Conservation (phyloP, 2,329 filamentous ascomycete genomes). For the Colletotrichum acutatum region DNA sequence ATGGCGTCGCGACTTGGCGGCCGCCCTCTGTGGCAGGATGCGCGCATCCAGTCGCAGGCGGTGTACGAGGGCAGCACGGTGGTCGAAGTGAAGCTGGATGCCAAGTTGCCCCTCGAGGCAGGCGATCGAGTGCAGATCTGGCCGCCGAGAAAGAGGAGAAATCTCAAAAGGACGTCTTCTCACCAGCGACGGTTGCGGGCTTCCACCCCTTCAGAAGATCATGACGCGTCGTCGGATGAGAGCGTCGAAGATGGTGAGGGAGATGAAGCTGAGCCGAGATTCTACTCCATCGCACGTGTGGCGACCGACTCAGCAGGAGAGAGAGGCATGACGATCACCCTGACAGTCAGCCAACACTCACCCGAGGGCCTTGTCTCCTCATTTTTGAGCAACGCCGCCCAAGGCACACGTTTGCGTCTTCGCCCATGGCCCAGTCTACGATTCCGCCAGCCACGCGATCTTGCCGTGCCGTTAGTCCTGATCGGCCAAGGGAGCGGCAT, state of each 20-base stretch:
- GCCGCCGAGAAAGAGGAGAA: conserved; percentile 23
- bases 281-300: conserved; percentile 31
- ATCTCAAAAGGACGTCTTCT: neutral
- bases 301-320: neutral
- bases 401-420: conserved; percentile 18
- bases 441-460: conserved; percentile 26
- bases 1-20: conserved; percentile 29
- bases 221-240: conserved; percentile 1
- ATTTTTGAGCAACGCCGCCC: conserved; percentile 4
- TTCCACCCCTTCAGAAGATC: neutral
- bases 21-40: conserved; percentile 26
- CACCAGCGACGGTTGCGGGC: neutral
- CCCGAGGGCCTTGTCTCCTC: conserved; percentile 27
- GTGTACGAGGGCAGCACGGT: conserved; percentile 11
- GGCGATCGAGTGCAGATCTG: conserved; percentile 30
- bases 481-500: conserved; percentile 18
- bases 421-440: conserved; percentile 23
- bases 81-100: conserved; percentile 14
- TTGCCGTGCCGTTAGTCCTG: conserved; percentile 15
- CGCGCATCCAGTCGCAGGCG: conserved; percentile 15
- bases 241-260: neutral
- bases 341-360: conserved; percentile 26
- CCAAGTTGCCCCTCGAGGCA: conserved; percentile 21
- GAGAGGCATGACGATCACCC: conserved; percentile 14
- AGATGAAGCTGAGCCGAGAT: conserved; percentile 21